Evolutionary conservation across 2,329 filamentous ascomycete genomes (phyloP), one percentile per base, ranked within the genome.

Genomic region (Phyllosticta ampelicida): DNA sequence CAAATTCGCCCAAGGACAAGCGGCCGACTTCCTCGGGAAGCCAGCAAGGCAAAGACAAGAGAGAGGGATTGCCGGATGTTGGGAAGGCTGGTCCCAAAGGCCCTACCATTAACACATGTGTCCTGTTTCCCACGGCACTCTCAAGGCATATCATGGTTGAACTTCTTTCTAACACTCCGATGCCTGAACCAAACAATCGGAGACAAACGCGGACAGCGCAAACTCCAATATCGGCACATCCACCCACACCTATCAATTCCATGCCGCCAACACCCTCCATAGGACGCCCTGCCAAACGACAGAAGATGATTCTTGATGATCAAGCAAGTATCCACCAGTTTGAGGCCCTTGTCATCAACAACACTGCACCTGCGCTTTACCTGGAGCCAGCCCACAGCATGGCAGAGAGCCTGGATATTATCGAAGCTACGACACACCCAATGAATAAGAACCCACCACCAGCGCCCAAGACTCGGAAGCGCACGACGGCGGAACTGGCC

Each of bases 401-500:
- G 2, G 83, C 84, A 53, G 86, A 90, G 63, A 85, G 84, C 1
- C 85, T 90, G 53, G 78, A 79, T 10, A 78, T 95, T 3, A 78
- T 97, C 2, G 84, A 89, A 28, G 77, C 80, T 18, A 77, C 92
- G 64, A 79, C 83, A 19, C 88, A 95, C 69, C 87, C 90, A 6
- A 83, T 90, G 58, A 89, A 96, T 70, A 81, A 83, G 28, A 82
- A 86, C 54, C 78, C 83, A 50, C 86, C 90, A 9, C 92, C 94
- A 0, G 82, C 87, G 61, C 90, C 90, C 2, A 96, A 96, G 78
- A 86, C 86, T 8, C 81, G 94, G 59, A 97, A 99, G 78, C 85
- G 92, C 62, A 99, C 94, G 0, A 86, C 95, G 18, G 94, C 94
- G 9, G 92, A 99, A 69, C 84, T 97, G 76, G 94, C 90, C 9